Evolutionary conservation across 768 basidiomycete genomes (phyloP).

Genomic region (Candolleomyces efflorescens): DNA sequence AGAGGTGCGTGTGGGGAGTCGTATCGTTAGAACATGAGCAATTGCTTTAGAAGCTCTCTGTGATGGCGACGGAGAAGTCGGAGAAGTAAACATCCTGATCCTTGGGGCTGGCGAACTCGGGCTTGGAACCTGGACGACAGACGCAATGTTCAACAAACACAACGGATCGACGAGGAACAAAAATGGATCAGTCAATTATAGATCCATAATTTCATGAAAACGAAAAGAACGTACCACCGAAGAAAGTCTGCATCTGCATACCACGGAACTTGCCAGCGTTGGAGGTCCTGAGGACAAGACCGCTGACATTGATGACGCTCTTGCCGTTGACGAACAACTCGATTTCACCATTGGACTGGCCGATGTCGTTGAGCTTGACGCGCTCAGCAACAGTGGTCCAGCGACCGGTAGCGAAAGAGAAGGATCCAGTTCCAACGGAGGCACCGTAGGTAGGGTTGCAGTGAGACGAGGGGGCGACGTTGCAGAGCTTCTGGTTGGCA

Average conservation of each 20-base stretch:
- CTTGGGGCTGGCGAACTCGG: constrained; percentile 46
- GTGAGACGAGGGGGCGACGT: constrained; percentile 42
- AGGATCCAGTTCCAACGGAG: constrained; percentile 66
- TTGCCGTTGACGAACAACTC: constrained; percentile 63
- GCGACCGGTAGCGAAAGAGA: constrained; percentile 54
- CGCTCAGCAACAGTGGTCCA: constrained; percentile 72
- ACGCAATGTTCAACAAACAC: too few species aligned
- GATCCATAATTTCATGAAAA: background rate
- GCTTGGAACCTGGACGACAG: constrained; percentile 15
- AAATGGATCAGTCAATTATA: background rate
- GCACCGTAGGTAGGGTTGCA: constrained; percentile 64
- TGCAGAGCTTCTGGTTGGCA: constrained; percentile 47
- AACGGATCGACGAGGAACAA: background rate
- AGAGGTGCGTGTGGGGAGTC: background rate
- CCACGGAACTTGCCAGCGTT: constrained; percentile 53
- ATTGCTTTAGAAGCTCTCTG: constrained; percentile 34
- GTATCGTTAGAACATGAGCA: background rate
- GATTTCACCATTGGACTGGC: constrained; percentile 66
- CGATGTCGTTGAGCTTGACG: constrained; percentile 69
- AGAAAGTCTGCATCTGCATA: constrained; percentile 77
- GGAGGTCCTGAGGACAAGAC: constrained; percentile 50
- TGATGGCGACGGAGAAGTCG: constrained; percentile 65
- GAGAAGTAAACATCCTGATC: constrained; percentile 63
- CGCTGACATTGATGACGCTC: constrained; percentile 55
- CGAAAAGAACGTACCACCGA: constrained; percentile 47